Evolutionary conservation across 2,329 filamentous ascomycete species (phyloP), one percentile per base, ranked within the genome.

Genomic region (Microthyrium microscopicum): DNA sequence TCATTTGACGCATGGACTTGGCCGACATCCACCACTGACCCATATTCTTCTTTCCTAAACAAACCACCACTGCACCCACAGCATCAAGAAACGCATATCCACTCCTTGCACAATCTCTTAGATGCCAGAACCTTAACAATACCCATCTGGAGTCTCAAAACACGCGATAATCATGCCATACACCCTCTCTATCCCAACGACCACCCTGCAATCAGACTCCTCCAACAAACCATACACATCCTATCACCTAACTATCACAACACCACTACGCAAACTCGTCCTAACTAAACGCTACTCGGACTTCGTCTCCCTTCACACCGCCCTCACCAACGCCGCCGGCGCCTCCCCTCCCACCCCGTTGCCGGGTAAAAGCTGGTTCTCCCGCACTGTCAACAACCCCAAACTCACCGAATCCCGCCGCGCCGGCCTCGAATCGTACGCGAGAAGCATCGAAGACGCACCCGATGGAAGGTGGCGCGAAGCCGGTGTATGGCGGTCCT

Each of bases 201-300:
- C 51, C 3, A 50, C 68, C n/a, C 63, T 60, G 21, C 64, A 64
- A 37, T 62, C 65, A 33, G 51, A 57, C 3, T 38, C 58, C 34
- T 58, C 64, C 38, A 60, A 64, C 41, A 81, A 82, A 46, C 66
- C 75, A 0, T 83, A 73, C 53, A 85, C 79, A 0, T 66, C 77
- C 42, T 87, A 85, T 61, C 80, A 81, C 52, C 76, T 85, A 53
- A 74, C 72, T 16, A 64, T 89, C 38, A 73, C 78, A 32, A 72
- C 84, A 1, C 80, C 81, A 0, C 66, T 87, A 11, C 73, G 77
- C 30, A 78, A 77, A 4, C 79, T 77, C 45, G 75, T 78, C 42
- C 64, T 84, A 4, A 72, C 75, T 47, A 87, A 85, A 55, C 77
- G 81, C 46, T 91, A 87, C 61, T 82, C 75, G 34, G 81, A 89